Base-by-base conservation (phyloP, 164 flowering plant genomes). In the Paratinospora sagittata region DNA sequence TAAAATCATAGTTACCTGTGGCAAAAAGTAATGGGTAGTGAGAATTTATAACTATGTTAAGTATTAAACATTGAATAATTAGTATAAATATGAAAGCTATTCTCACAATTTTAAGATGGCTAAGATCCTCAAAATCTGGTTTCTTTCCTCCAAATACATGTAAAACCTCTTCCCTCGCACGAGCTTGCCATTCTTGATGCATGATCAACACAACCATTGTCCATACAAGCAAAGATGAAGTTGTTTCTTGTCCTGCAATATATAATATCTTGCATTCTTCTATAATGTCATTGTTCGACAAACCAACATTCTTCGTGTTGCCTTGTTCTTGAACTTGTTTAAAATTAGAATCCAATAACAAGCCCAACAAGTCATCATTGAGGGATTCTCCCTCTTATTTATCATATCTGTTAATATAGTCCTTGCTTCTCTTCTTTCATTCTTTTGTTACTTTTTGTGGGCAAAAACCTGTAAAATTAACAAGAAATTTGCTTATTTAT, bases 391-490 rank as follows among this genome's bases (percentile, higher is more conserved):
- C 67, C 68, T 70, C 68, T 63, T 78, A 3, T 55, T 23, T 33
- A 78, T 78, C 30, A 77, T 65, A 6, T 57, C 33, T 14, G 17
- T 67, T 3, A 78, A 0, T 13, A 63, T 12, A 27, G 52, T 9
- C n/a, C n/a, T 13, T 12, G 74, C 55, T 27, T 74, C 73, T 43
- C 63, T 43, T 78, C 47, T 63, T 49, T 70, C 52, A 73, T 34
- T 58, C 80, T 72, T 0, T 13, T 55, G 72, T 78, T 78, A 33
- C 64, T 72, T 30, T 68, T 72, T 37, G 69, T 39, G 52, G 69
- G 69, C 23, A 66, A 24, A 66, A 66, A 66, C 69, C 69, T 39
- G 69, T 8, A 2, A 23, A 55, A 55, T 30, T 4, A 30, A 30
- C 34, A 30, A 30, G 4, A 30, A 30, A 30, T n/a, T n/a, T n/a